Conservation (phyloP, 2,329 filamentous ascomycete species). For the Paramyrothecium sp. region DNA sequence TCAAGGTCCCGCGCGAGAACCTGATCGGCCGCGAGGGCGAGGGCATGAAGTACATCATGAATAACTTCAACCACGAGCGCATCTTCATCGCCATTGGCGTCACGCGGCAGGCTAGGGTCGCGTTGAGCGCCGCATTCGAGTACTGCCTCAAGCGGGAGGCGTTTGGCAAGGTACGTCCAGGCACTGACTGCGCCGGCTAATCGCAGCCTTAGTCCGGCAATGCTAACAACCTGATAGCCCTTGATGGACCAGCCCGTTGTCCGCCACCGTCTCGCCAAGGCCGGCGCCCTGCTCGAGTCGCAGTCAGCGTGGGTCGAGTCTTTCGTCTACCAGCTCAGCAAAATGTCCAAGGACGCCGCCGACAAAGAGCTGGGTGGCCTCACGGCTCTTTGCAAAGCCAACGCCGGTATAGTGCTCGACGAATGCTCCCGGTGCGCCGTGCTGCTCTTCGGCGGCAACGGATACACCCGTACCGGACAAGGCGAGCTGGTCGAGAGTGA, state of each 20-base stretch:
- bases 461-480: constrained; percentile 67
- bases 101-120: constrained; percentile 54
- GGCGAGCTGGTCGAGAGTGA: constrained; percentile 70
- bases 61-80: constrained; percentile 78
- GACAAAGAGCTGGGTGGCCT: constrained; percentile 67
- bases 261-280: constrained; percentile 69
- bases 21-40: constrained; percentile 67
- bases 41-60: constrained; percentile 75
- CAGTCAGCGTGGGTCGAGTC: constrained; percentile 73
- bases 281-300: constrained; percentile 65
- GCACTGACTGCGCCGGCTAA: no score
- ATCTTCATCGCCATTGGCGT: constrained; percentile 64
- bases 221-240: constrained; percentile 28
- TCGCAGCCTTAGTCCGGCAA: no score
- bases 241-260: constrained; percentile 76
- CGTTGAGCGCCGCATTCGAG: constrained; percentile 32
- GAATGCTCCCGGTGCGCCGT: constrained; percentile 70
- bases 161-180: constrained; percentile 24
- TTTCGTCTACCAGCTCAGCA: constrained; percentile 66
- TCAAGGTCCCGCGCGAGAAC: constrained; percentile 68
- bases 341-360: constrained; percentile 59
- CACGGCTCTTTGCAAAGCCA: constrained; percentile 71
- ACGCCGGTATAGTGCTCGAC: constrained; percentile 68
- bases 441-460: constrained; percentile 72
- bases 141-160: constrained; percentile 37